Evolutionary conservation across 2,329 filamentous ascomycete species (phyloP).

Genomic region (Cladobotryum protrusum): DNA sequence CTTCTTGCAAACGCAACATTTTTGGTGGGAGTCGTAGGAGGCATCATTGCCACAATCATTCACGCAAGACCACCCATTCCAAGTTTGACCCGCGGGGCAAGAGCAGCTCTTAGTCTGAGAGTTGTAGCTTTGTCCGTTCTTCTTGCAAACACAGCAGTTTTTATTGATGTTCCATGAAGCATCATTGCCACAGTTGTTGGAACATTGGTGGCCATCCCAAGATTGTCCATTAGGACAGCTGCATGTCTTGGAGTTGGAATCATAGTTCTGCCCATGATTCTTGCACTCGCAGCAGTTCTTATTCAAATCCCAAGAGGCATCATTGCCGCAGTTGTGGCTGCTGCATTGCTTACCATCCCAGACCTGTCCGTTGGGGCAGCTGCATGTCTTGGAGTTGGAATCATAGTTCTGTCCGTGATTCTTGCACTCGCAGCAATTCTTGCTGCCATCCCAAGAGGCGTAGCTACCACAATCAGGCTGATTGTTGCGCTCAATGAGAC

Average conservation of each 20-base stretch:
- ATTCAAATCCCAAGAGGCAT: constrained; percentile 1
- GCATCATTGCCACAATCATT: constrained; percentile 11
- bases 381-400: constrained; percentile 6
- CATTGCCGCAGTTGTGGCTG: constrained; percentile 4
- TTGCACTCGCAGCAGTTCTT: constrained; percentile 9
- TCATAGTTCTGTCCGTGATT: constrained; percentile 4
- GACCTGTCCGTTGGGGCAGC: constrained; percentile 2
- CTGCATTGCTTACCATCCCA: neutral
- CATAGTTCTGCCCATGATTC: constrained; percentile 5
- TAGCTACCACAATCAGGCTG: constrained; percentile 5
- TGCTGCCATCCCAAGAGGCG: neutral
- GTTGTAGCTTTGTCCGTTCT: constrained; percentile 3
- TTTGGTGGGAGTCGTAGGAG: neutral
- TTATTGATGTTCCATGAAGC: neutral
- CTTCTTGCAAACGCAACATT: constrained; percentile 14
- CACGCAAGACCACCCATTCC: constrained; percentile 1
- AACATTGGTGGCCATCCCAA: constrained; percentile 4
- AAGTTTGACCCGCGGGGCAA: constrained; percentile 8
- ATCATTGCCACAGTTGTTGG: constrained; percentile 8
- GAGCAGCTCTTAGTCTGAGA: constrained; percentile 5
- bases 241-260: constrained; percentile 7
- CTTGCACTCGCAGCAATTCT: constrained; percentile 6
- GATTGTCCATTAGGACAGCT: constrained; percentile 3
- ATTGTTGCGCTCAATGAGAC: no score
- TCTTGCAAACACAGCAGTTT: constrained; percentile 7